Base-by-base conservation (phyloP, 2,329 filamentous ascomycete genomes). In the Phaeosphaeriaceae sp. region DNA sequence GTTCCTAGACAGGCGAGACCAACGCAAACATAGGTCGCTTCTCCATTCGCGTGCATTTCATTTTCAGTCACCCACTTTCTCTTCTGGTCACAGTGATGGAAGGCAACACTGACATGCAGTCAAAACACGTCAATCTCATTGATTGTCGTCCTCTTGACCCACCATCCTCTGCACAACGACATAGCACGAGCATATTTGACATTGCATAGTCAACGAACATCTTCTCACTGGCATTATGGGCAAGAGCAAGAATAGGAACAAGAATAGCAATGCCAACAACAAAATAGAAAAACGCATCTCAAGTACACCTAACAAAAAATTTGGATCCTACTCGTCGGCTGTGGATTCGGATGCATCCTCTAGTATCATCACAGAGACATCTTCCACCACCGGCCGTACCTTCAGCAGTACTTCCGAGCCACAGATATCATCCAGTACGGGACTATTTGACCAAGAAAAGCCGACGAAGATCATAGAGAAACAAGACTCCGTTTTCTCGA, bases 121-220 rank as follows among this genome's bases (percentile, higher is more conserved):
- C 2, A 26, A 26, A 26, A 26, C 23, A 7, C 23, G 6, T 9
- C 23, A 6, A 6, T 33, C 34, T 42, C 29, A 34, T 28, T 20
- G 13, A 17, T 15, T 15, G 18, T 6, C 35, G 28, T 35, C 39
- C 46, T 30, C 46, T 46, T 51, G 35, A 53, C 38, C 30, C 37
- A 53, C 38, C 30, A 42, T 44, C 44, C 34, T 54, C 48, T 62
- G 63, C 49, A 52, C 48, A 64, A 55, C 55, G 67, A 45, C 52
- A 46, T 63, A 58, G 38, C 35, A 48, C 37, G 20, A 53, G 50
- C 47, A 64, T 68, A 49, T 55, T 67, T 54, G 61, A 35, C 36
- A 42, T 46, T 47, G 42, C 56, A 71, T 66, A 41, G 47, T 66
- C 66, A 20, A 36, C 47, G 35, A 55, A 52, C 50, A 66, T 60